A percentile compares a stretch with the other conserved stretches of the same genome.
Conservation (phyloP, 2,329 filamentous ascomycete species). For the Penicillium verrucosum region DNA sequence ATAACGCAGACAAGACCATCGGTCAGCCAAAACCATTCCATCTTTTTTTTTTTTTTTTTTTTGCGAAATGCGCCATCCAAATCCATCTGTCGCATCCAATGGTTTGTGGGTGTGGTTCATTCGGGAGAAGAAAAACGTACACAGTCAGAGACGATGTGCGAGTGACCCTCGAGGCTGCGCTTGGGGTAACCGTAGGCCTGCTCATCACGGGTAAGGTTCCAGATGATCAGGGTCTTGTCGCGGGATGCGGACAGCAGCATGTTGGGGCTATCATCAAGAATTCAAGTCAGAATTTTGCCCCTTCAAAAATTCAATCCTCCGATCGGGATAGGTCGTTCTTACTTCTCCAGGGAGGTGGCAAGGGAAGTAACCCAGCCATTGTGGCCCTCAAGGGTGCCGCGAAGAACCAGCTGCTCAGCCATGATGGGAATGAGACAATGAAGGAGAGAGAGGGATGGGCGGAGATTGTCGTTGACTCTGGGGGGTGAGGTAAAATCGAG, state of each 20-base stretch:
- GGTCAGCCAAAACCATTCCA: constrained; percentile 29
- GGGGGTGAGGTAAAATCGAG: constrained; percentile 38
- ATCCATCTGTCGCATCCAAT: constrained; percentile 13
- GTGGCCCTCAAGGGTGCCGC: constrained; percentile 97
- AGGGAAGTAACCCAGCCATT: constrained; percentile 99
- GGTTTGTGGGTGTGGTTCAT: constrained; percentile 10
- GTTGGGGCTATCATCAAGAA: constrained; percentile 69
- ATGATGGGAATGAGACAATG: constrained; percentile 54
- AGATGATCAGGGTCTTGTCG: constrained; percentile 99
- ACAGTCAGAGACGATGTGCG: constrained; percentile 99
- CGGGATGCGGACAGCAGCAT: constrained; percentile 97
- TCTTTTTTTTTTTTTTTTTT: constrained; percentile 4
- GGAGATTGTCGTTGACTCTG: constrained; percentile 43
- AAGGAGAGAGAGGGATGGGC: constrained; percentile 40
- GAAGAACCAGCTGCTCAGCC: constrained; percentile 93
- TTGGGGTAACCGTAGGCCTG: constrained; percentile 98
- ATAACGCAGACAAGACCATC: constrained; percentile 27
- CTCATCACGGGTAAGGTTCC: constrained; percentile 99
- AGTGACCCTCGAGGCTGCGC: constrained; percentile 97
- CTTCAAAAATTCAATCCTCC: constrained; percentile 26
- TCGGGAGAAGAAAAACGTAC: constrained; percentile 59
- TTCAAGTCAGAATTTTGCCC: constrained; percentile 37
- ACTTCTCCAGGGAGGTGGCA: constrained; percentile 99
- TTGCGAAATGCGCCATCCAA: neutral
- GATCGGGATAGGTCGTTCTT: constrained; percentile 41